Evolutionary conservation across 2,329 filamentous ascomycete species (phyloP), one percentile per base, ranked within the genome.

Genomic region (Paecilomyces formosus): DNA sequence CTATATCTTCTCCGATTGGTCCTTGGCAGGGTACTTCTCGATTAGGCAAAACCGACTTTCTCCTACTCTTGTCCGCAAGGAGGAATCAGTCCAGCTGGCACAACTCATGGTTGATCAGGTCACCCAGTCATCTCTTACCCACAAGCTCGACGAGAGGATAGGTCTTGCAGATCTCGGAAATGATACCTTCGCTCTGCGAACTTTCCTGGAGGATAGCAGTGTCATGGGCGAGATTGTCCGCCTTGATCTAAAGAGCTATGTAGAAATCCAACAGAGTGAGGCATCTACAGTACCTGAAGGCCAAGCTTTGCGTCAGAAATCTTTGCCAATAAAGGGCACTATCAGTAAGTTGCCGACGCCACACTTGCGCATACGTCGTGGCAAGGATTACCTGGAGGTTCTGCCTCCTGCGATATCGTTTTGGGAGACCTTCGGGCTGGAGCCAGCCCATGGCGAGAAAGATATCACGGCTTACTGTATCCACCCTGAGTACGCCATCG

Each of bases 361-460:
- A 2, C 79, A 83, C 64, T 66, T 87, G 31, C 78, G 79, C 39
- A 71, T 86, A 12, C 79, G 79, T 56, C 80, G 84, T 31, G 79
- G 78, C 8, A 80, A 82, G 45, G 75, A 76, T 39, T 76, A 72
- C 7, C 77, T 84, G 68, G 82, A 85, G 61, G 72, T 84, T 55
- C 73, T 85, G 13, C 80, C 83, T 3, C 75, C 83, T 8, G 80
- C 83, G 3, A 66, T 85, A 54, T 72, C 76, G 2, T 87, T 86
- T 63, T 87, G 85, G 85, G 83, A 86, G 62, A 78, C 81, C 1
- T 78, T 87, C 49, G 82, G 81, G 18, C 72, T 87, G 9, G 79
- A 80, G 49, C 85, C 85, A 33, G 76, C 78, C 45, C 79, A 77
- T 65, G 80, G 82, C 1, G 60, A 76, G 1, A 87, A 87, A 66